A percentile compares a stretch with the other conserved stretches of the same genome.
phyloP scores from a whole-genome alignment of 257 asterid species.

The Handroanthus guayacan region DNA sequence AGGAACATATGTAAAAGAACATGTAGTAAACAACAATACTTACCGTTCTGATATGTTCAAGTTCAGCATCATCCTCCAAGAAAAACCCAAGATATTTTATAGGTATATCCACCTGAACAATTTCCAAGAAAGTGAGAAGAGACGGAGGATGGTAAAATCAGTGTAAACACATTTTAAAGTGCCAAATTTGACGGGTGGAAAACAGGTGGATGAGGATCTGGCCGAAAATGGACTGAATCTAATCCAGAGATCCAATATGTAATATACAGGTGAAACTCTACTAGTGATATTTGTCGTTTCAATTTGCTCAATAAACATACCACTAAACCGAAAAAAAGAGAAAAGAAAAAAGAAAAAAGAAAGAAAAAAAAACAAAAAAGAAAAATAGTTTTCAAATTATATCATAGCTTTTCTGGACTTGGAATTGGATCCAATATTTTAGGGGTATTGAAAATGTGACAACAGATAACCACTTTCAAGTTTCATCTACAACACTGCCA shows the following conservation, averaged over 20 bases:
- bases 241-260: not conserved
- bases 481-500: not conserved
- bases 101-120: slow-evolving; percentile 83
- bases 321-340: too few species aligned
- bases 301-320: not conserved
- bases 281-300: not conserved
- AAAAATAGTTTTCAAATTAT: not conserved
- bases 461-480: too few species aligned
- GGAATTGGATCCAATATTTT: too few species aligned
- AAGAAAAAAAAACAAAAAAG: too few species aligned
- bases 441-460: too few species aligned
- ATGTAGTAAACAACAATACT: slow-evolving; percentile 20
- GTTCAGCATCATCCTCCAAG: slow-evolving; percentile 89
- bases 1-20: not conserved
- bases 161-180: not conserved
- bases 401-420: slow-evolving; percentile 1
- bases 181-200: not conserved
- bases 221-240: not conserved
- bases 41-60: slow-evolving; percentile 69
- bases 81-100: slow-evolving; percentile 90
- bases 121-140: not conserved
- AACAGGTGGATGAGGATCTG: not conserved
- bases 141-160: slow-evolving; percentile 17
- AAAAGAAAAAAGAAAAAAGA: too few species aligned
- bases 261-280: not conserved